Base-by-base conservation (phyloP, 257 asterid species). In the Fraxinus pennsylvanica region DNA sequence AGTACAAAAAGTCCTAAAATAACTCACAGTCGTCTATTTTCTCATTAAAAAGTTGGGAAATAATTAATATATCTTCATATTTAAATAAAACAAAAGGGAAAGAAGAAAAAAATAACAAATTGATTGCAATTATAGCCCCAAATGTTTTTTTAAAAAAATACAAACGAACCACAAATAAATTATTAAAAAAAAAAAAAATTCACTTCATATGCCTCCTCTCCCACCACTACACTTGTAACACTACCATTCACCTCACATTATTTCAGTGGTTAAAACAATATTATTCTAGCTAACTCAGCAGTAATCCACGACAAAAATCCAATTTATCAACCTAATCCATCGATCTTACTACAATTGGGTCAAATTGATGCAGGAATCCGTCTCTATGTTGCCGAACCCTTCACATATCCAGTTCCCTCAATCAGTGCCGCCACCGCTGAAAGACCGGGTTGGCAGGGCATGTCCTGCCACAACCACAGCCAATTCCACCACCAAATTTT, bases 321-420 rank as follows among this genome's bases (percentile, higher is more conserved):
- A 9, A 68, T 33, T 74, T 73, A 68, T 73, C 83, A 15, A 10
- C 81, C 25, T 0, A 10, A 5, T 47, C 39, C 76, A 57, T 81
- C 89, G 87, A 81, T 78, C 89, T 78, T 80, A 43, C 72, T 71
- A n/a, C 29, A 70, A 78, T 73, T 61, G 76, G 82, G 76, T 79
- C 41, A 74, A 81, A 68, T 81, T 69, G 78, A 83, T 86, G 88
- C 80, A 82, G 85, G 92, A 88, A 80, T 85, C 88, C 50, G 17
- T 69, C 88, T 66, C 78, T 86, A 82, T 79, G 88, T 82, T 88
- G 79, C 86, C 90, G 85, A 32, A 87, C 57, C 88, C 90, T 63
- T 82, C 86, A 32, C 92, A 82, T 50, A 52, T 86, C 75, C 96
- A 85, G 75, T 91, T 86, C 85, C 92, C 91, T 83, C 97, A 88